Percentiles rank a stretch among this genome's conserved stretches.
phyloP scores from a whole-genome alignment of 768 basidiomycete species.

The Xanthoconium stramineum region DNA sequence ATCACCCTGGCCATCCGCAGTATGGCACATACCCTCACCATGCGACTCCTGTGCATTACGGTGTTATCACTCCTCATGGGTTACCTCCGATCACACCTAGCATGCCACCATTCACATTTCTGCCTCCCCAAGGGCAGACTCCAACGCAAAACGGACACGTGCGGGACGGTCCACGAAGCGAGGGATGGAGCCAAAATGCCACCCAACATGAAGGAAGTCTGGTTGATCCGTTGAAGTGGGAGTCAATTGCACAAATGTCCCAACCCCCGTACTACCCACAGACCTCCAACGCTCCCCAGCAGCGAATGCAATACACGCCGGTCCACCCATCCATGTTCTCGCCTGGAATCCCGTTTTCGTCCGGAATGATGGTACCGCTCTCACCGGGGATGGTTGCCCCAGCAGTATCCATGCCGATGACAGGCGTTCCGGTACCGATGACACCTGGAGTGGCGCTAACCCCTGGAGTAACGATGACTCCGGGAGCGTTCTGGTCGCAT shows the following conservation, averaged over 20 bases:
- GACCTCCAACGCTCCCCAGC: conserved; percentile 14
- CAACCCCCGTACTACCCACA: conserved; percentile 13
- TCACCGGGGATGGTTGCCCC: conserved; percentile 24
- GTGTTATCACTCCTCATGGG: conserved; percentile 66
- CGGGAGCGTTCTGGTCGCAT: conserved; percentile 70
- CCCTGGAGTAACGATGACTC: conserved; percentile 69
- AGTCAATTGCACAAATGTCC: conserved; percentile 2
- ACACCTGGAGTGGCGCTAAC: conserved; percentile 36
- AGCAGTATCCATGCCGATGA: conserved; percentile 19
- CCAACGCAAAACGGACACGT: conserved; percentile 19
- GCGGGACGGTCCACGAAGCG: not conserved
- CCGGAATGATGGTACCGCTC: conserved; percentile 28
- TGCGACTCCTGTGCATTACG: conserved; percentile 23
- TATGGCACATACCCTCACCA: conserved; percentile 27
- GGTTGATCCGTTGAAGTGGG: conserved; percentile 1
- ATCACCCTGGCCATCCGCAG: conserved; percentile 30
- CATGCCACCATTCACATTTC: conserved; percentile 93
- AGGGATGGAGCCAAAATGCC: not conserved
- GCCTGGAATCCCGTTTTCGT: conserved; percentile 31
- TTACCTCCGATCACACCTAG: conserved; percentile 94
- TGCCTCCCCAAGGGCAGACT: conserved; percentile 44
- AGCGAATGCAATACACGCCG: conserved; percentile 23
- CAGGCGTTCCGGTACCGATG: conserved; percentile 23
- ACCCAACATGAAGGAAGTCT: conserved; percentile 9
- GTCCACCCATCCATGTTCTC: conserved; percentile 28